Evolutionary conservation across 176 grass and related monocot genomes (phyloP), one percentile per base, ranked within the genome.

Genomic region (Cenchrus americanus): DNA sequence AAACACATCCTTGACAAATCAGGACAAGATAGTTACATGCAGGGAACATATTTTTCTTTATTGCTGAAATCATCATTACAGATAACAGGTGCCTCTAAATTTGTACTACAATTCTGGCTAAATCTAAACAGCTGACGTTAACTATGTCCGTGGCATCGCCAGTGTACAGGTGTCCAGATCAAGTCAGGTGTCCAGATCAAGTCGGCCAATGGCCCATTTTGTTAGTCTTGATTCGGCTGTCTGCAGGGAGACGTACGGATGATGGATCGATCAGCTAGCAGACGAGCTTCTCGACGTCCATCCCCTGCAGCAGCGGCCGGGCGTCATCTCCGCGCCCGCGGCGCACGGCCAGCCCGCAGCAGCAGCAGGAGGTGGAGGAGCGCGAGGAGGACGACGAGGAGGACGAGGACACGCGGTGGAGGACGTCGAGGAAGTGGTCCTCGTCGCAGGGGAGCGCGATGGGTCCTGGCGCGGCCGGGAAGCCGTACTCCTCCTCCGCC

Each of bases 401-500:
- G 4, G 55, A 48, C 2, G 58, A 49, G 0, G 78, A 89, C 7
- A 73, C 88, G 12, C 57, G 66, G 66, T 22, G 85, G 80, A 91
- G 75, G 69, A 88, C 80, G 77, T 84, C 70, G 26, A 57, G 85
- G 61, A 91, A 83, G 37, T 46, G 77, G 21, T 77, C 55, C 75
- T 80, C 85, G 71, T 79, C 60, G 77, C 89, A 91, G 55, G 89
- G 89, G 21, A 88, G 80, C 54, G 64, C 37, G 55, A 91, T 15
- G 34, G 89, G 71, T 0, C 89, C 89, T 0, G 73, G 57, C 0
- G 75, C 32, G 0, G 84, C 10, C 17, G 69, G 70, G 77, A 84
- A 91, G 64, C 82, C 85, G 82, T 81, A 91, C 82, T 87, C 82
- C 82, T 84, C 84, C 85, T 66, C 85, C 19, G 89, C 85, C 82